Evolutionary conservation across 495 filamentous ascomycete species (phyloP), one percentile per base, ranked within the genome.

Genomic region (Aspergillus haitiensis): DNA sequence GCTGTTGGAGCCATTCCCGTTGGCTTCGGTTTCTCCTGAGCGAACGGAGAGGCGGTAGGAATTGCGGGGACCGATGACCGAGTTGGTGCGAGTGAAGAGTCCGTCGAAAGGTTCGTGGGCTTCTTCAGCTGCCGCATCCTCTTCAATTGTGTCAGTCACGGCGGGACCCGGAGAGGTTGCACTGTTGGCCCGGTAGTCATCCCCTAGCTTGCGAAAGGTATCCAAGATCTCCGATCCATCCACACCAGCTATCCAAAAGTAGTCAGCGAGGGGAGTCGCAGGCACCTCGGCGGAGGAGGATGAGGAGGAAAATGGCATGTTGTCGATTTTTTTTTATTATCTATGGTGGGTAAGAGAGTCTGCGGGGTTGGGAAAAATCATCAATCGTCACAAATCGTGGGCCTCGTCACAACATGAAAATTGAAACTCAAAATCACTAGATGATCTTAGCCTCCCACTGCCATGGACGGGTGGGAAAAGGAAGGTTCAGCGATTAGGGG

Each of bases 221-320:
- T 79, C 75, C 50, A 80, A 68, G 53, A 84, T 72, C 68, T 82
- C 81, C 1, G 76, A 64, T 48, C 89, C 88, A 75, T 92, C 91
- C 67, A 96, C 85, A 72, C 94, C 94, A 63, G 90, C 91, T 63
- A 98, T 97, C 91, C 94, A 98, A 77, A 98, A 98, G 78, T 95
- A 97, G 74, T 98, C 94, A 70, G 94, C 94, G 60, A 98, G 86
- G 61, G 94, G 94, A 53, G 88, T 81, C 58, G 88, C 86, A 18
- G 88, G 81, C 60, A 70, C 70, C 55, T 74, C 65, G 21, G 69
- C 42, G 51, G 70, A 54, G 18, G 71, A 58, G 21, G 72, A 65
- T 53, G 52, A 53, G 44, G 71, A 68, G 18, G 72, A 62, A 31
- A 74, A 70, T 36, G 66, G 63, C 66, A 69, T 69, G 21, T 64